Evolutionary conservation across 148 eudicot genomes (phyloP).

Genomic region (Simmondsia chinensis): DNA sequence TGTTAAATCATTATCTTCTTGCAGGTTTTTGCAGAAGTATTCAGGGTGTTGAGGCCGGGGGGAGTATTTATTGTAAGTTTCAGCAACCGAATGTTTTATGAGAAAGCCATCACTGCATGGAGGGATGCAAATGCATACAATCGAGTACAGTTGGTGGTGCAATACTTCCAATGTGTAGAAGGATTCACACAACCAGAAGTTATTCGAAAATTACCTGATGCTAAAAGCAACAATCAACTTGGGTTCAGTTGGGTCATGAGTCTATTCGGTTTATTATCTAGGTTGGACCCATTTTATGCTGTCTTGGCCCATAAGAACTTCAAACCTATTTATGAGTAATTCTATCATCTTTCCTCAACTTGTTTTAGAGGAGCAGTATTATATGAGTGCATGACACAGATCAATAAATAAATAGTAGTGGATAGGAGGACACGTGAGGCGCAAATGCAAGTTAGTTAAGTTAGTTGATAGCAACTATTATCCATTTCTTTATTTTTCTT

Average conservation of each 20-base stretch:
- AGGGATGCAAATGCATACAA: conserved; percentile 49
- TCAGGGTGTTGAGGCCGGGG: conserved; percentile 55
- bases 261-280: conserved; percentile 33
- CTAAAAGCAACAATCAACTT: conserved; percentile 9
- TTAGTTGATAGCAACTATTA: too few species aligned
- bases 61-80: conserved; percentile 68
- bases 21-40: conserved; percentile 69
- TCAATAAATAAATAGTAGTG: too few species aligned
- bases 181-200: conserved; percentile 54
- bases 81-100: conserved; percentile 63
- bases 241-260: conserved; percentile 25
- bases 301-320: conserved; percentile 57
- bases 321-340: conserved; percentile 39
- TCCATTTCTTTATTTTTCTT: too few species aligned
- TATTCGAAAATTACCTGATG: conserved; percentile 27
- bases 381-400: too few species aligned
- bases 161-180: conserved; percentile 52
- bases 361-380: too few species aligned
- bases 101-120: conserved; percentile 61
- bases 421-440: too few species aligned
- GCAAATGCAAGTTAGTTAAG: too few species aligned
- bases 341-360: too few species aligned
- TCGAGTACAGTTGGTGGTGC: conserved; percentile 45
- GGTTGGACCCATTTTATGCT: conserved; percentile 65
- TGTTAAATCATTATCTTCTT: too few species aligned